phyloP scores from a whole-genome alignment of 2,329 filamentous ascomycete genomes.

The Penicillium sp. region DNA sequence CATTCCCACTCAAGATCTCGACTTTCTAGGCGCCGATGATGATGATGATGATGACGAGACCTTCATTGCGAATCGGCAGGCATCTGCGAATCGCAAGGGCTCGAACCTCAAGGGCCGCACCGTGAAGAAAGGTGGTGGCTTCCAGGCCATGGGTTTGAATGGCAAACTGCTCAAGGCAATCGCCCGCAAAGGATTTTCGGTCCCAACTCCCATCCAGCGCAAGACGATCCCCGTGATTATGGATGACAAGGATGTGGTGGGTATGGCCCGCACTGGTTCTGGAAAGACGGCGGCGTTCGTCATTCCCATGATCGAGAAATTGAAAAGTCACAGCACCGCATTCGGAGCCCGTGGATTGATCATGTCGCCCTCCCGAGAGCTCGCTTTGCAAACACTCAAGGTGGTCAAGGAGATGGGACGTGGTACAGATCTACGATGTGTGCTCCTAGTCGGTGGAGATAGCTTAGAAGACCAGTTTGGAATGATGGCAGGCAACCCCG shows the following conservation, averaged over 20 bases:
- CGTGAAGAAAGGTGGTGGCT: conserved; percentile 92
- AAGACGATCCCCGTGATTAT: conserved; percentile 92
- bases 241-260: conserved; percentile 90
- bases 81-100: conserved; percentile 79
- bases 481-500: conserved; percentile 88
- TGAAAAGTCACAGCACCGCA: conserved; percentile 80
- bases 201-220: conserved; percentile 94
- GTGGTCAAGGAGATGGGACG: conserved; percentile 91
- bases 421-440: conserved; percentile 86
- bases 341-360: conserved; percentile 84
- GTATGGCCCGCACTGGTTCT: conserved; percentile 97
- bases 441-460: conserved; percentile 89
- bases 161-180: conserved; percentile 83
- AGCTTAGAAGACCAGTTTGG: conserved; percentile 92
- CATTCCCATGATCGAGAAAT: conserved; percentile 93
- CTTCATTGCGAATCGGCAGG: conserved; percentile 85
- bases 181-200: conserved; percentile 85
- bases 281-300: conserved; percentile 98
- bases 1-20: conserved; percentile 34
- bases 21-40: conserved; percentile 61
- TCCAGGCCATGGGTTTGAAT: conserved; percentile 90
- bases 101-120: conserved; percentile 77
- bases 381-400: conserved; percentile 91
- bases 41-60: conserved; percentile 64
- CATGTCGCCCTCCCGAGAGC: conserved; percentile 85